Conservation (phyloP, 2,329 filamentous ascomycete genomes). For the Pseudopyricularia javanii region DNA sequence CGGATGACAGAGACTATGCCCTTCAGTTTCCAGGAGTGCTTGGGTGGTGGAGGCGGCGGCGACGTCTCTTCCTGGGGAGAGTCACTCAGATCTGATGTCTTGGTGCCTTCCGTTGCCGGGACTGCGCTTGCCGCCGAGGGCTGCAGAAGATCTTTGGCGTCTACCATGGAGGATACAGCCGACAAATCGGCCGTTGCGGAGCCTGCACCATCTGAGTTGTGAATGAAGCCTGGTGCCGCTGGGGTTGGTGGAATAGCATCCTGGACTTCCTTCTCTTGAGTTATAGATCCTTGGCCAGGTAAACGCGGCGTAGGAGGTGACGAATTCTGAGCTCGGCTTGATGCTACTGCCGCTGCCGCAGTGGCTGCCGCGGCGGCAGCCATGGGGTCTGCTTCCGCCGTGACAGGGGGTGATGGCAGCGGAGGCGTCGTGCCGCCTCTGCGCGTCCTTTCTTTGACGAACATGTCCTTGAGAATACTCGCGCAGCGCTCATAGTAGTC, state of each 20-base stretch:
- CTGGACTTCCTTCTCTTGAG: neutral
- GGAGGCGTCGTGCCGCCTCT: constrained; percentile 47
- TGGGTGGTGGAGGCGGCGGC: constrained; percentile 58
- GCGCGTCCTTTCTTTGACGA: constrained; percentile 65
- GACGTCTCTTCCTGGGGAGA: constrained; percentile 24
- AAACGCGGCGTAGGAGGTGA: neutral
- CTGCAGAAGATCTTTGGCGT: constrained; percentile 5
- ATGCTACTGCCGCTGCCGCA: constrained; percentile 5
- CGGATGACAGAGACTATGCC: constrained; percentile 94
- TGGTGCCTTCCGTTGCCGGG: constrained; percentile 24
- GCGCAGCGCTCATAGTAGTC: constrained; percentile 94
- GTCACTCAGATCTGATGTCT: constrained; percentile 12
- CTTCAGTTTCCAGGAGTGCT: constrained; percentile 96
- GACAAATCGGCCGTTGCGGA: neutral
- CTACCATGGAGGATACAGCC: neutral
- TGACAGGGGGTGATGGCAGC: constrained; percentile 31
- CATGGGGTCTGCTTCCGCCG: constrained; percentile 24
- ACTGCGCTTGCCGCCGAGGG: constrained; percentile 21
- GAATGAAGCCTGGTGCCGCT: neutral
- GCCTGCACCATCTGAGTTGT: neutral
- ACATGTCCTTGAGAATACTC: constrained; percentile 75
- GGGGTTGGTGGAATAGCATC: neutral
- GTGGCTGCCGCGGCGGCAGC: neutral
- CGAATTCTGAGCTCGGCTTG: neutral
- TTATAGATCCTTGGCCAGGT: neutral